Base-by-base conservation (phyloP, 768 basidiomycete species). In the Lactifluus volemus region DNA sequence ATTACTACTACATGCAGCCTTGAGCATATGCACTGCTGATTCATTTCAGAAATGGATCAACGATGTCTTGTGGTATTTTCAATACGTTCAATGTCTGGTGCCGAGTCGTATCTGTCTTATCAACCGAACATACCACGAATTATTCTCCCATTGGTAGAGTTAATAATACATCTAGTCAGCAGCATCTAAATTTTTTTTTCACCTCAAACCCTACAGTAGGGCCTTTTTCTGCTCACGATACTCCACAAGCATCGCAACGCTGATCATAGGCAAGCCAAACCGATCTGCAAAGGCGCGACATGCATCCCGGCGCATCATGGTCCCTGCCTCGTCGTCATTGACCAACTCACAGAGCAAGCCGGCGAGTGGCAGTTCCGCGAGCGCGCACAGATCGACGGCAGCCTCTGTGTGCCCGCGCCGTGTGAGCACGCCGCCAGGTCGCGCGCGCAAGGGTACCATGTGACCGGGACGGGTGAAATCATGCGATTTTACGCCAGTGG, bases 381-480 rank as follows among this genome's bases (percentile, higher is more conserved):
- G 77, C 49, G 74, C 71, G 71, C 96, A 98, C 6, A 99, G 77
- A 65, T 99, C 97, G 50, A 96, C 80, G 5, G 83, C 86, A 51
- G 88, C 81, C 72, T 99, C 97, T 0, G 97, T 99, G 75, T 99
- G 97, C 0, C 97, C 97, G 68, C 84, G 84, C 49, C 97, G 83
- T n/a, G 79, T 79, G 58, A 93, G 78, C 4, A 93, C 86, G 14
- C 97, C 97, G 8, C 93, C 93, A 2, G 81, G 77, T 4, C 86
- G 84, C 12, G 92, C 91, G 49, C 95, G 86, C 32, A 99, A 77
- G 29, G 97, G 95, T 0, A 98, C 93, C 79, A 98, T 81, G 70
- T 99, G 97, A 4, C 97, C 97, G 10, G 97, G 97, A 12, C 95
- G 84, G 2, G 84, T 84, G 71, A 99, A 96, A 67, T 96, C 89